phyloP scores from a whole-genome alignment of 441 rosid species.

The Jatropha podagrica region DNA sequence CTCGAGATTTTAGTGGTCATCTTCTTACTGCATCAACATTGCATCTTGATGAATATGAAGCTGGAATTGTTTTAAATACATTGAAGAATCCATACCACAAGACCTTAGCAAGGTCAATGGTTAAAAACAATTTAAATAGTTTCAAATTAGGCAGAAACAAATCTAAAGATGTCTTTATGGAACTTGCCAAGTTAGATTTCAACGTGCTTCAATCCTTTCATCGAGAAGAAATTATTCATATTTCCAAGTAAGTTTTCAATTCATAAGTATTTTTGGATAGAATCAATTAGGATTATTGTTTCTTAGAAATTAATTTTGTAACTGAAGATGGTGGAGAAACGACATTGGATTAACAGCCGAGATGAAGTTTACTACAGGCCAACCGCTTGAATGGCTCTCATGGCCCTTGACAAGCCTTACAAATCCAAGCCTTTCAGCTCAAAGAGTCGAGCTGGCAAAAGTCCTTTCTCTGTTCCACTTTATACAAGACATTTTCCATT shows the following conservation, averaged over 20 bases:
- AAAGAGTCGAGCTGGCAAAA: constrained; percentile 51
- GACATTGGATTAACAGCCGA: constrained; percentile 43
- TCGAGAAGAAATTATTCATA: constrained; percentile 35
- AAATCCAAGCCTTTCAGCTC: constrained; percentile 44
- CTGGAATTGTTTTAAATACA: constrained; percentile 24
- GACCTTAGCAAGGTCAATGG: constrained; percentile 38
- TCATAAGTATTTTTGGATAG: too few relatives aligned
- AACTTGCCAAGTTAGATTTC: constrained; percentile 40
- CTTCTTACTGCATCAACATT: constrained; percentile 25
- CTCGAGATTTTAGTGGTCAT: constrained; percentile 20
- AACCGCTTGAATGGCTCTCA: constrained; percentile 61
- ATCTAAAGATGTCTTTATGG: constrained; percentile 33
- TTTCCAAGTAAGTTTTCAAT: constrained; percentile 25
- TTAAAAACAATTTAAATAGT: constrained; percentile 16
- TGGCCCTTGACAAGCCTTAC: constrained; percentile 51
- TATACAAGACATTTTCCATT: constrained; percentile 51
- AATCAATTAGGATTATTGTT: too few relatives aligned
- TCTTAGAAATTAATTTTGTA: constrained; percentile 16
- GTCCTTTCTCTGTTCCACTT: constrained; percentile 45
- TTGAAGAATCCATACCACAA: constrained; percentile 44
- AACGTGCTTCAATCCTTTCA: constrained; percentile 26
- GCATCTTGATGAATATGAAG: constrained; percentile 14
- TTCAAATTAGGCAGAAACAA: not conserved
- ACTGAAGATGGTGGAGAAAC: constrained; percentile 55
- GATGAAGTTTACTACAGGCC: constrained; percentile 42